A percentile compares a stretch with the other conserved stretches of the same genome.
Conservation (phyloP, 2,329 filamentous ascomycete genomes). For the Penicillium aurantiogriseum region DNA sequence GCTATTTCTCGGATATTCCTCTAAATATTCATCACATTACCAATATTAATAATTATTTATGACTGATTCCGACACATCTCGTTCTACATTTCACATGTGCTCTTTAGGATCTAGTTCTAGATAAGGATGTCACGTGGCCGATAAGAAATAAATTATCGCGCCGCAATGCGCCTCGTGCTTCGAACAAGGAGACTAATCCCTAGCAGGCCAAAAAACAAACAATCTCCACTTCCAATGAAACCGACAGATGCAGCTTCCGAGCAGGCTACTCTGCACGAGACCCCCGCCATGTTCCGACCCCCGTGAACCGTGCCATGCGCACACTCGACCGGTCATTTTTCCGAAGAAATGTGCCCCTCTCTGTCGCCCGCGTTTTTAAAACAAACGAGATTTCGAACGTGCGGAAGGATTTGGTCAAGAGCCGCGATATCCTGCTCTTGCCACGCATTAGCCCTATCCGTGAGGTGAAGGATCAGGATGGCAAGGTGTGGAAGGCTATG, state of each 20-base stretch:
- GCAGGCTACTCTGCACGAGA: slow-evolving; percentile 24
- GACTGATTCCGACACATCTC: background rate
- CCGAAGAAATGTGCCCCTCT: slow-evolving; percentile 68
- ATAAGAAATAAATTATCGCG: slow-evolving; percentile 23
- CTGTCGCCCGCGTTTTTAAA: slow-evolving; percentile 76
- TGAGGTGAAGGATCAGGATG: slow-evolving; percentile 56
- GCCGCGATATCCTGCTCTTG: slow-evolving; percentile 63
- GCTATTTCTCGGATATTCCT: no score
- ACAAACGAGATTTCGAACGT: slow-evolving; percentile 71
- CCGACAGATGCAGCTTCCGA: slow-evolving; percentile 13
- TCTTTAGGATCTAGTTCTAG: background rate
- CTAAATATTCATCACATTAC: background rate
- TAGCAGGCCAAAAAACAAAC: background rate
- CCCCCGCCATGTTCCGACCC: slow-evolving; percentile 68
- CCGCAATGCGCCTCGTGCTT: slow-evolving; percentile 13
- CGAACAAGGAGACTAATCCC: background rate
- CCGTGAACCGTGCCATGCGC: slow-evolving; percentile 74
- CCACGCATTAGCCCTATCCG: slow-evolving; percentile 65
- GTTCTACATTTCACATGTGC: background rate
- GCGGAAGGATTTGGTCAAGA: slow-evolving; percentile 64
- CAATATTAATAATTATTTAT: background rate
- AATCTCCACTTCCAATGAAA: slow-evolving; percentile 22
- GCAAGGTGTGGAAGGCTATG: slow-evolving; percentile 37
- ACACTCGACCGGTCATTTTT: slow-evolving; percentile 83
- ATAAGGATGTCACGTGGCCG: slow-evolving; percentile 22